These are phyloP conservation scores for Calvatia gigantea DNA, from an alignment of 768 basidiomycete genomes.

Conservation along the genomic window DNA sequence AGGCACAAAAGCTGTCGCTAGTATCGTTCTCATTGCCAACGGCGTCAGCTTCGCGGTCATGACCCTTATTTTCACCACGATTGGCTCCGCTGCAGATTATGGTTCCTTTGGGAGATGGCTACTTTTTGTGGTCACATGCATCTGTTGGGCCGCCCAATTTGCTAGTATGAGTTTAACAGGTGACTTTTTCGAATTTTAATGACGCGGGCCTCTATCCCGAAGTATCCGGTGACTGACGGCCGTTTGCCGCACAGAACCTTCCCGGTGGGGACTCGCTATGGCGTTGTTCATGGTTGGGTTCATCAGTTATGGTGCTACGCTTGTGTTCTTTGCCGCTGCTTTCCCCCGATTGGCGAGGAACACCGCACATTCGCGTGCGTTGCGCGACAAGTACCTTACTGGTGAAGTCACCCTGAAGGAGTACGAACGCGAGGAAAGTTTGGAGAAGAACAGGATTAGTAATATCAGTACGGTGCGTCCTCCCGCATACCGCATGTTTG, in stretches of 20 bases:
- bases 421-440: conserved; percentile 70
- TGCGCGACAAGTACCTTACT: conserved; percentile 53
- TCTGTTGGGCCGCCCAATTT: conserved; percentile 83
- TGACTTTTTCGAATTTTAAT: too few relatives aligned
- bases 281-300: conserved; percentile 77
- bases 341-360: conserved; percentile 84
- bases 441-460: conserved; percentile 83
- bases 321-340: conserved; percentile 75
- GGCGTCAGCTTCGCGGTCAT: conserved; percentile 78
- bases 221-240: too few relatives aligned
- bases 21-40: conserved; percentile 74
- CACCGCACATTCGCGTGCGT: conserved; percentile 54
- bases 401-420: conserved; percentile 58
- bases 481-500: not conserved
- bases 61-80: conserved; percentile 79
- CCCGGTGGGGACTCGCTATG: conserved; percentile 75
- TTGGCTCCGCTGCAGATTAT: conserved; percentile 73
- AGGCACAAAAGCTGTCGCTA: conserved; percentile 71
- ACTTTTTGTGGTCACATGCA: conserved; percentile 61
- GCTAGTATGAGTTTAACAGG: conserved; percentile 71
- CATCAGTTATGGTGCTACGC: conserved; percentile 74
- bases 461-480: conserved; percentile 72
- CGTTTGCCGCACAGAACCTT: conserved; percentile 47
- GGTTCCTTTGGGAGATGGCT: conserved; percentile 78
- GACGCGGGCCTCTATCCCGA: too few relatives aligned